Evolutionary conservation across 148 eudicot species (phyloP), one percentile per base, ranked within the genome.

Genomic region (Camellia granthamiana): DNA sequence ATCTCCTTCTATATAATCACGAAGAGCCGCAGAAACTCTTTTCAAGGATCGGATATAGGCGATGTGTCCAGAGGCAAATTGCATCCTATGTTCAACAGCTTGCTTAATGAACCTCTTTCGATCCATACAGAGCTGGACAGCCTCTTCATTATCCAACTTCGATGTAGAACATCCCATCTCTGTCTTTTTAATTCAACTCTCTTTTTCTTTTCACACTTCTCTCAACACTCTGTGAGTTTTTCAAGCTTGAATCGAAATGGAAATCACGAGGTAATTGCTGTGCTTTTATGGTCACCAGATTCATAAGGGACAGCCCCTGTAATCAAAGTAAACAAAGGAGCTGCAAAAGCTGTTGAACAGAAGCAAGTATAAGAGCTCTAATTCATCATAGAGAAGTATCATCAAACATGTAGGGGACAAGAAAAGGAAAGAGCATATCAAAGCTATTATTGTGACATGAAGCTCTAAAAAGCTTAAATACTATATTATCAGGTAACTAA

Each of bases 121-220:
- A 78, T 96, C 99, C 77, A 91, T 96, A 78, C 99, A 96, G 7
- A 96, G 89, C 69, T 91, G 95, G 65, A 96, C 97, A 4, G 92
- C 97, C 86, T 93, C 98, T 85, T 93, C 99, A 77, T 93, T 94
- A 68, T 96, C 99, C 86, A 96, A 83, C 80, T 93, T 96, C 5
- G 99, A 96, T 18, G 97, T 74, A 72, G 97, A 93, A 89, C 99
- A 96, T 87, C 99, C 99, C 99, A 96, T 93, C 67, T 83, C 88
- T 82, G 70, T 51, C 76, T 75, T 80, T 61, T 30, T 30, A 30
- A 30, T 30, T 30, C 38, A 51, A 3, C 56, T 81, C 52, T 71
- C 80, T 30, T 51, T 73, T 74, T 60, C 79, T 80, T 54, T 51
- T 46, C 7, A 63, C 54, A 30, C 38, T 30, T 69, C 81, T 65